These are phyloP conservation scores for Phaeodactylum tricornutum DNA, from an alignment of 108 stramenopile genomes.

Conservation along the genomic window DNA sequence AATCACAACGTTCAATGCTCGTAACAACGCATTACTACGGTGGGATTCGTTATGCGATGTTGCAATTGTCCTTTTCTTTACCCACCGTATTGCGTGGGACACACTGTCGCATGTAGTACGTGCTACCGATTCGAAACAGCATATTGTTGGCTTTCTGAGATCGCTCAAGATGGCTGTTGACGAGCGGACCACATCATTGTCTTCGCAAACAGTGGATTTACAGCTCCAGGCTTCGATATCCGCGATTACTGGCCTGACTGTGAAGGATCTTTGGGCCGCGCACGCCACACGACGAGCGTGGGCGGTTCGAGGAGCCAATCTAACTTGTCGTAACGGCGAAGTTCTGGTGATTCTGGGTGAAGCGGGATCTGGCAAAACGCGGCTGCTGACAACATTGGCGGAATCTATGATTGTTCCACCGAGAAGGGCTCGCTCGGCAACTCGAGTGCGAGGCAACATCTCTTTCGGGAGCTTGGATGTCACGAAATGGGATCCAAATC, in stretches of 20 bases:
- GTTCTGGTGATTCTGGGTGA: slow-evolving; percentile 64
- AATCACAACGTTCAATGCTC: slow-evolving; percentile 7
- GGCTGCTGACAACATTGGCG: slow-evolving; percentile 67
- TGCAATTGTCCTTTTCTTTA: slow-evolving; percentile 35
- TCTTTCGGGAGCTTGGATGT: slow-evolving; percentile 55
- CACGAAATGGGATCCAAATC: slow-evolving; percentile 60
- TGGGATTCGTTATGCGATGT: slow-evolving; percentile 56
- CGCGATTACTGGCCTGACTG: slow-evolving; percentile 52
- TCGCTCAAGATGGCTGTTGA: slow-evolving; percentile 26
- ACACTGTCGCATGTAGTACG: slow-evolving; percentile 26
- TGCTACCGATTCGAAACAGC: slow-evolving; percentile 11
- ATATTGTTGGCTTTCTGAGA: slow-evolving; percentile 31
- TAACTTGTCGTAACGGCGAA: slow-evolving; percentile 63
- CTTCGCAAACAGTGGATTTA: slow-evolving; percentile 8
- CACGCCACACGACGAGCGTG: slow-evolving; percentile 59
- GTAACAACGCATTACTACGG: slow-evolving; percentile 7
- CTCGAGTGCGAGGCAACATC: slow-evolving; percentile 56
- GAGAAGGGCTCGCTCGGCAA: slow-evolving; percentile 43
- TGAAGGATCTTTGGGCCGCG: slow-evolving; percentile 81
- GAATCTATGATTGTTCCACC: slow-evolving; percentile 63
- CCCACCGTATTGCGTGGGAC: slow-evolving; percentile 25
- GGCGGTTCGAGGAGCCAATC: slow-evolving; percentile 74
- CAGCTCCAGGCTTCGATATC: slow-evolving; percentile 47
- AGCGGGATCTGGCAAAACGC: slow-evolving; percentile 63
- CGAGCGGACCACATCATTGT: slow-evolving; percentile 27